Evolutionary conservation across 2,329 filamentous ascomycete species (phyloP), one percentile per base, ranked within the genome.

Genomic region (Penicillium sp.): DNA sequence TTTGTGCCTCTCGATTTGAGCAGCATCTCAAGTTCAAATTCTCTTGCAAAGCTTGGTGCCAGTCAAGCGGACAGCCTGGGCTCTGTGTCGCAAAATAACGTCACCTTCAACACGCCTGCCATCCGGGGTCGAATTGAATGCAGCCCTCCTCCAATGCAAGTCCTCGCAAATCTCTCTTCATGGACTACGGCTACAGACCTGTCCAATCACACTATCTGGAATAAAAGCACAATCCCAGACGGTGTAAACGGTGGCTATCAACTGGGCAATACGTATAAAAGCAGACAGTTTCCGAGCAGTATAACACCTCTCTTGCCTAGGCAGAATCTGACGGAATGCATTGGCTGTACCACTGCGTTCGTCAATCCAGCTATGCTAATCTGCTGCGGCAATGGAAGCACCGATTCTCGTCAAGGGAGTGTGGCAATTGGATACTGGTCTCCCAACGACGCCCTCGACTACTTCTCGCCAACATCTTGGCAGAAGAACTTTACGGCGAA

Each of bases 401-500:
- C 35, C 47, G 42, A 13, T 38, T 38, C 35, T 38, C 37, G 26
- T 24, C 12, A 40, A 38, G 38, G 38, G 2, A 53, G 17, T 15
- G 62, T 65, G 3, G 65, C 37, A 0, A 37, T 68, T 15, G 65
- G 65, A 1, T 66, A 65, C 24, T 68, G 65, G 65, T 66, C 65
- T 26, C 6, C 62, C 56, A 13, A 65, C 61, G n/a, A 40, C 22
- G 5, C n/a, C 60, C 19, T 49, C 19, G 17, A n/a, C 19, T 4
- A 24, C 26, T 67, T n/a, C 10, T 50, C 54, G 3, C 10, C 57
- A 2, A 50, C 55, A 2, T 3, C 44, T 0, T 68, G 64, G 64
- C 56, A 65, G 1, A 10, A 24, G 12, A 66, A 68, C 4, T 68
- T 68, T 37, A 65, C 65, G 0, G 45, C 42, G 2, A 68, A 68